A percentile compares a stretch with the other conserved stretches of the same genome.
These are phyloP conservation scores for Avena sativa DNA, from an alignment of 176 grass and related monocot genomes.

Conservation along the genomic window DNA sequence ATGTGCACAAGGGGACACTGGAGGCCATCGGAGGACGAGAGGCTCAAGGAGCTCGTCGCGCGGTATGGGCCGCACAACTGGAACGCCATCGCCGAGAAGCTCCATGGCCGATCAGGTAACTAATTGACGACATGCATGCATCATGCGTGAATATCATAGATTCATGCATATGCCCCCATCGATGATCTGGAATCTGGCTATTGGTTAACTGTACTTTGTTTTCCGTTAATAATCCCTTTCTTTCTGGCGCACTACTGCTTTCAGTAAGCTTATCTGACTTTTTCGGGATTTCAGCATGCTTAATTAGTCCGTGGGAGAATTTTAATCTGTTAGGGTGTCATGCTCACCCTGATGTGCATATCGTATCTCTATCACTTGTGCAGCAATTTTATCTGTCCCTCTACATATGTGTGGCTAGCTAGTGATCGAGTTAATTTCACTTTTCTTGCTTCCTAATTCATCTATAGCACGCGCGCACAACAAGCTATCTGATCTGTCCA, in stretches of 20 bases:
- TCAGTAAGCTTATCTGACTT: conserved; percentile 43
- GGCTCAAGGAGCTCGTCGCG: conserved; percentile 80
- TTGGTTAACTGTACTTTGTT: conserved; percentile 4
- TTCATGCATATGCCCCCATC: neutral
- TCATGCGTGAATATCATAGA: neutral
- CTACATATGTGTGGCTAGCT: neutral
- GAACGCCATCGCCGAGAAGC: conserved; percentile 94
- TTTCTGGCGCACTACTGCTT: neutral
- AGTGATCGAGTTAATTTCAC: conserved; percentile 13
- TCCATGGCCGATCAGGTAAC: conserved; percentile 91
- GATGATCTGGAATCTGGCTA: neutral
- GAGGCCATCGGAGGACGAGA: conserved; percentile 88
- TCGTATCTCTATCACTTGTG: conserved; percentile 51
- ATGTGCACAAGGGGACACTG: conserved; percentile 96
- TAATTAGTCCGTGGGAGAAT: conserved; percentile 37
- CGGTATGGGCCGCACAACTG: conserved; percentile 85
- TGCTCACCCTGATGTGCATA: conserved; percentile 50
- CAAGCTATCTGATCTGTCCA: conserved; percentile 36
- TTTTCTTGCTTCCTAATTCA: conserved; percentile 57
- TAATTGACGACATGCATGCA: neutral
- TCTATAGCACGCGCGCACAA: conserved; percentile 15
- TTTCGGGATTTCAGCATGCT: conserved; percentile 12
- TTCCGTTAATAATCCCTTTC: conserved; percentile 2
- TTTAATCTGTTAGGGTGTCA: conserved; percentile 68
- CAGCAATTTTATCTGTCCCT: conserved; percentile 39